Evolutionary conservation across 2,329 filamentous ascomycete genomes (phyloP).

Genomic region (Akanthomyces dipterigenus): DNA sequence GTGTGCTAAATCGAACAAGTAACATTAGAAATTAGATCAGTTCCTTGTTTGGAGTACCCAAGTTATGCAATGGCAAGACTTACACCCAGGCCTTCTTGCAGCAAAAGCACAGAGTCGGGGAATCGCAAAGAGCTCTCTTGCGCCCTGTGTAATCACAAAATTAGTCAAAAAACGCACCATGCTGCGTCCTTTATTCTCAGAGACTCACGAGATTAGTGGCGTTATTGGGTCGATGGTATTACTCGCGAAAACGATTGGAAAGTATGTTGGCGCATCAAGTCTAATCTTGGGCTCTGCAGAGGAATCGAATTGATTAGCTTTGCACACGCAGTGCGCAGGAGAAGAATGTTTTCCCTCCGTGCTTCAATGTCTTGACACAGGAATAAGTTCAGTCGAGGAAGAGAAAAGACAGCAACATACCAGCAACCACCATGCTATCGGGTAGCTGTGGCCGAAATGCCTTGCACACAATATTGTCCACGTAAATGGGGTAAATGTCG

Average conservation of each 20-base stretch:
- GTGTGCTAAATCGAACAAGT: not conserved
- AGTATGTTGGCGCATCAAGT: slow-evolving; percentile 10
- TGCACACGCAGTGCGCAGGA: too few relatives aligned
- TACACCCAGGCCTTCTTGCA: slow-evolving; percentile 28
- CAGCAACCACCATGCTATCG: not conserved
- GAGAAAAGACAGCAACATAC: not conserved
- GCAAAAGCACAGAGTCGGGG: slow-evolving; percentile 23
- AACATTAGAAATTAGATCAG: not conserved
- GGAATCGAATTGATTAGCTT: too few relatives aligned
- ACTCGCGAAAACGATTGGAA: slow-evolving; percentile 32
- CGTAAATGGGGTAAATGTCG: not conserved
- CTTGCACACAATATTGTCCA: not conserved
- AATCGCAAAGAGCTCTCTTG: slow-evolving; percentile 22
- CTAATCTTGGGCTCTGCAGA: too few relatives aligned
- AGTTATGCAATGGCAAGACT: slow-evolving; percentile 17
- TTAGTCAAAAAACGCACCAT: not conserved
- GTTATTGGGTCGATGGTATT: slow-evolving; percentile 33
- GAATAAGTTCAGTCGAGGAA: not conserved
- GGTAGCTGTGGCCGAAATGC: not conserved
- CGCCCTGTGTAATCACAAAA: not conserved
- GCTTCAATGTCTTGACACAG: too few relatives aligned
- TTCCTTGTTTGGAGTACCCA: not conserved
- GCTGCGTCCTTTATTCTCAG: too few relatives aligned
- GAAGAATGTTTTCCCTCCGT: too few relatives aligned
- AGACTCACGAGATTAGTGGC: slow-evolving; percentile 19